Base-by-base conservation (phyloP, 2,329 filamentous ascomycete species). In the Aureobasidium zeae region DNA sequence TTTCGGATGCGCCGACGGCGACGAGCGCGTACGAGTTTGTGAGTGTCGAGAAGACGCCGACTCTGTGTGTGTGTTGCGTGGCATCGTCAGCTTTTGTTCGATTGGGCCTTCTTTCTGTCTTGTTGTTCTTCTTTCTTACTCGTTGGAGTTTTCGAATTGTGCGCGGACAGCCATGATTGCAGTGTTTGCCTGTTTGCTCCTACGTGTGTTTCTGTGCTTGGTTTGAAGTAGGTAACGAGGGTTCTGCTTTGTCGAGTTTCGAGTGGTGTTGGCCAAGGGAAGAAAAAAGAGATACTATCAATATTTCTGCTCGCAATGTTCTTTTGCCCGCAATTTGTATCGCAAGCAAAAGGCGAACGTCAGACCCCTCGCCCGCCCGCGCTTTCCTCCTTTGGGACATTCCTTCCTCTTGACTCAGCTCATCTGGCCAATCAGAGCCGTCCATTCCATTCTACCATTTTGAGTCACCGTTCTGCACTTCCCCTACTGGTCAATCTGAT, bases 11-110 rank as follows among this genome's bases (percentile, higher is more conserved):
- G 61, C 91, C 91, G 53, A 94, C 79, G 52, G 89, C 88, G 56
- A 95, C 86, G 57, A 98, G 76, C 56, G 88, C 87, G 68, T 94
- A 98, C 48, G 86, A 89, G 70, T 98, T 98, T 55, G 91, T 98
- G 63, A 98, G 83, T 50, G 86, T 94, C 49, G 88, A 71, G 68
- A 98, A 98, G 62, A 96, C 91, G 64, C 91, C 91, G 62, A 98
- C 85, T 71, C 88, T 95, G 59, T 11, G 42, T n/a, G 16, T n/a
- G n/a, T n/a, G 15, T 11, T 9, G 12, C 12, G 29, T 8, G 30
- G 36, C 17, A 39, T 39, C 13, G 9, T n/a, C 26, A 36, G 22
- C 28, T 3, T 5, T 30, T n/a, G 12, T 8, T 5, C n/a, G 6
- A 30, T n/a, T 24, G 26, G 19, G 41, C n/a, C 2, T 25, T 11